phyloP scores from a whole-genome alignment of 768 basidiomycete species.

The Suillus discolor region DNA sequence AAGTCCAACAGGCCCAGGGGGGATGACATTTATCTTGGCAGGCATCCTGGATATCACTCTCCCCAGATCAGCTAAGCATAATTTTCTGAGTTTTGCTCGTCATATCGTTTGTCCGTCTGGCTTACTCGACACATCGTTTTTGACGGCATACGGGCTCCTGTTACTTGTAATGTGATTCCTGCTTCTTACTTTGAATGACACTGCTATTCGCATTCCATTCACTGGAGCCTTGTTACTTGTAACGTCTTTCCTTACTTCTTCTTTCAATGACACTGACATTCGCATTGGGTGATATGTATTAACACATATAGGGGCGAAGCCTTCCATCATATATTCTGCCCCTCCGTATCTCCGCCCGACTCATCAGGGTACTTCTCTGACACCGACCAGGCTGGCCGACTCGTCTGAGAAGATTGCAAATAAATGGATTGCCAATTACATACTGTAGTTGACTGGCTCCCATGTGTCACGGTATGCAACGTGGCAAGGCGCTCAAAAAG shows the following conservation, averaged over 20 bases:
- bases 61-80: too few species aligned
- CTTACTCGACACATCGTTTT: too few species aligned
- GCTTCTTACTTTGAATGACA: too few species aligned
- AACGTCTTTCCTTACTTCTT: not conserved
- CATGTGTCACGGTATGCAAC: not conserved
- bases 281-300: not conserved
- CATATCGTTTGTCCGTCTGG: too few species aligned
- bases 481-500: not conserved
- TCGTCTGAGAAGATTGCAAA: not conserved
- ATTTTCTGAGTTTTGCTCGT: too few species aligned
- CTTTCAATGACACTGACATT: not conserved
- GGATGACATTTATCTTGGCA: too few species aligned
- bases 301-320: not conserved
- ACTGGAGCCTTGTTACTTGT: not conserved
- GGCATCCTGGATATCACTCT: too few species aligned
- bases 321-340: not conserved
- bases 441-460: too few species aligned
- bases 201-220: too few species aligned
- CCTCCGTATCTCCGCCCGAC: not conserved
- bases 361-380: not conserved
- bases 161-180: too few species aligned
- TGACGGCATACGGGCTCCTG: too few species aligned
- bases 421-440: not conserved
- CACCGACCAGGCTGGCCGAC: not conserved
- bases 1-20: too few species aligned